A percentile compares a stretch with the other conserved stretches of the same genome.
Conservation (phyloP, 2,329 filamentous ascomycete species). For the Cucurbitaria berberidis region DNA sequence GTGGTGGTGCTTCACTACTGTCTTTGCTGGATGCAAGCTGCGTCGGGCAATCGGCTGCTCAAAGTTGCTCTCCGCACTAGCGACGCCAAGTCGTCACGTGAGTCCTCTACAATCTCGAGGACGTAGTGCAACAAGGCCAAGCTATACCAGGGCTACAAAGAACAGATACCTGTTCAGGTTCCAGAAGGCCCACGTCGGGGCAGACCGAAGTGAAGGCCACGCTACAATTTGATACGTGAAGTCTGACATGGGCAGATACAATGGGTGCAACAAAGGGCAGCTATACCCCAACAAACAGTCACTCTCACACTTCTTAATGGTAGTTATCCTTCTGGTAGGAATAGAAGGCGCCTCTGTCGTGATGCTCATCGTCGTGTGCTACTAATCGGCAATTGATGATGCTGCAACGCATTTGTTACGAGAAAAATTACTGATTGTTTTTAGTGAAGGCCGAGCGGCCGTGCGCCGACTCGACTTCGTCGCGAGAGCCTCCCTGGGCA, state of each 20-base stretch:
- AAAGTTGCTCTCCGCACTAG: conserved; percentile 33
- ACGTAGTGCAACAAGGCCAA: neutral
- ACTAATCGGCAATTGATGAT: neutral
- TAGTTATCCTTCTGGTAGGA: neutral
- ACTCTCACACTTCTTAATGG: neutral
- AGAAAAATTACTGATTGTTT: conserved; percentile 31
- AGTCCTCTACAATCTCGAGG: neutral
- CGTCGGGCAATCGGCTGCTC: conserved; percentile 25
- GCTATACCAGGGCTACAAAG: neutral
- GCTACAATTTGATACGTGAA: neutral
- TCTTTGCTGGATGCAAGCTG: conserved; percentile 37
- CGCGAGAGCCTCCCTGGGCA: conserved; percentile 30
- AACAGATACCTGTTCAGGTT: neutral
- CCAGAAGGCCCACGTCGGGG: neutral
- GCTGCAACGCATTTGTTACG: conserved; percentile 24
- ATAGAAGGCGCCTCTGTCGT: neutral
- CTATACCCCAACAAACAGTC: neutral
- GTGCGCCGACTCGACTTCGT: conserved; percentile 28
- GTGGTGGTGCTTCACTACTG: conserved; percentile 45
- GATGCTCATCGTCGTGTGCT: neutral
- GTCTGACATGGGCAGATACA: neutral
- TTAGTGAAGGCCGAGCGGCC: conserved; percentile 31
- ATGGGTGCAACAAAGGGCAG: neutral
- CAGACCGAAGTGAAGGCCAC: neutral
- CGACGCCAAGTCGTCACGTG: conserved; percentile 23